These are phyloP conservation scores for Penicillium sp. DNA, from an alignment of 2,329 filamentous ascomycete species.

Conservation along the genomic window DNA sequence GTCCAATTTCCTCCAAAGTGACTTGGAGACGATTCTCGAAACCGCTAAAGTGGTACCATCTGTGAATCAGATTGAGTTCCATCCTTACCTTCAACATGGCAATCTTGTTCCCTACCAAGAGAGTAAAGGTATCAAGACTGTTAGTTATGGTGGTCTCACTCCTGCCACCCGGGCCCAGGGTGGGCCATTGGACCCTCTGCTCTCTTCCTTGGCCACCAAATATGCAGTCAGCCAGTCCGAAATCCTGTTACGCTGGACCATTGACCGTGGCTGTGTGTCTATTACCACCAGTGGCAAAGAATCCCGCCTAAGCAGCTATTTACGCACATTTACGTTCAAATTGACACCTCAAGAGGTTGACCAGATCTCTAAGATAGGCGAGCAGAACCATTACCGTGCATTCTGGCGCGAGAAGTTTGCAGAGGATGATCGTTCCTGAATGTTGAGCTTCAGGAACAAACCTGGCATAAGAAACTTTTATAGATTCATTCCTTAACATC, in stretches of 20 bases:
- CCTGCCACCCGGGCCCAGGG: constrained; percentile 56
- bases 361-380: constrained; percentile 51
- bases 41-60: constrained; percentile 45
- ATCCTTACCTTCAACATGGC: constrained; percentile 51
- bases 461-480: not conserved
- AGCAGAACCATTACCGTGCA: constrained; percentile 52
- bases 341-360: constrained; percentile 59
- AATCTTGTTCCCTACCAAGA: constrained; percentile 43
- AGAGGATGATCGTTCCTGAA: constrained; percentile 43
- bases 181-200: constrained; percentile 56
- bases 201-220: constrained; percentile 57
- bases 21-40: constrained; percentile 54
- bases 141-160: constrained; percentile 46
- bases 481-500: not conserved
- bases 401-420: constrained; percentile 55
- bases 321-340: constrained; percentile 57
- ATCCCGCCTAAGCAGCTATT: constrained; percentile 58
- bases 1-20: constrained; percentile 58
- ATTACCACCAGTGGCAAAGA: constrained; percentile 64
- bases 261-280: constrained; percentile 60
- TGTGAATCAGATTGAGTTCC: constrained; percentile 38
- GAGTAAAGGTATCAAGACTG: constrained; percentile 42
- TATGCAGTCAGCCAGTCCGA: constrained; percentile 60
- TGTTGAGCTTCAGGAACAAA: not conserved
- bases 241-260: constrained; percentile 59